These are phyloP conservation scores for Penicillium sp. DNA, from an alignment of 2,329 filamentous ascomycete species.

Conservation along the genomic window DNA sequence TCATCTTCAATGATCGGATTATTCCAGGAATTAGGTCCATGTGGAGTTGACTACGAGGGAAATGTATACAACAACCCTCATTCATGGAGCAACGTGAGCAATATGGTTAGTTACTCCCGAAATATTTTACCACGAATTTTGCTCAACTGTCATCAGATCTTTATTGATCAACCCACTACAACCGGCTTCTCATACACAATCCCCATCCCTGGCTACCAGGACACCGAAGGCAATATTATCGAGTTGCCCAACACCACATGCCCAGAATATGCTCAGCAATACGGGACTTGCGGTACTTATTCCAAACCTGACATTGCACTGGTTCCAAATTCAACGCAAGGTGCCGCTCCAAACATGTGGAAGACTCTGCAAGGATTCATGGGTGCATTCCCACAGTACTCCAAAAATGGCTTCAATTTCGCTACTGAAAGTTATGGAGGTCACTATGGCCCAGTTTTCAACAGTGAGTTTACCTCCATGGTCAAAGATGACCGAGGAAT, in stretches of 20 bases:
- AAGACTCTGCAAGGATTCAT: constrained; percentile 63
- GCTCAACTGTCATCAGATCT: constrained; percentile 9
- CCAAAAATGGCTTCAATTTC: constrained; percentile 54
- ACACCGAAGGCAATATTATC: constrained; percentile 9
- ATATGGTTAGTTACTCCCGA: constrained; percentile 14
- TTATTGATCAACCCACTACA: constrained; percentile 24
- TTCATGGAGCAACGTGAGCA: constrained; percentile 23
- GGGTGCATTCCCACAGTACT: constrained; percentile 58
- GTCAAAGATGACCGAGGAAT: neutral
- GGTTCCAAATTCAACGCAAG: constrained; percentile 54
- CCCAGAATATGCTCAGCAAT: constrained; percentile 13
- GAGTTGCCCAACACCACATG: constrained; percentile 14
- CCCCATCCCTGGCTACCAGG: constrained; percentile 12
- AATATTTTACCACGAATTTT: neutral
- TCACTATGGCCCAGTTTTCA: constrained; percentile 60
- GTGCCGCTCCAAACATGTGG: constrained; percentile 61
- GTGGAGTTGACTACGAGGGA: constrained; percentile 21
- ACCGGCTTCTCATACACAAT: constrained; percentile 22
- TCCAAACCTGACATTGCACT: constrained; percentile 52
- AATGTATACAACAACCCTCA: constrained; percentile 23
- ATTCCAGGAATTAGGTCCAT: constrained; percentile 37
- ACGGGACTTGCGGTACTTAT: constrained; percentile 55
- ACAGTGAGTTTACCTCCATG: constrained; percentile 19
- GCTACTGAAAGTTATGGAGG: constrained; percentile 60
- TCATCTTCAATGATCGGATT: constrained; percentile 36